Percentiles rank a stretch among this genome's conserved stretches.
Evolutionary conservation across 371 early-diverging fungal species (phyloP).

Genomic region (Zopfochytrium polystomum): DNA sequence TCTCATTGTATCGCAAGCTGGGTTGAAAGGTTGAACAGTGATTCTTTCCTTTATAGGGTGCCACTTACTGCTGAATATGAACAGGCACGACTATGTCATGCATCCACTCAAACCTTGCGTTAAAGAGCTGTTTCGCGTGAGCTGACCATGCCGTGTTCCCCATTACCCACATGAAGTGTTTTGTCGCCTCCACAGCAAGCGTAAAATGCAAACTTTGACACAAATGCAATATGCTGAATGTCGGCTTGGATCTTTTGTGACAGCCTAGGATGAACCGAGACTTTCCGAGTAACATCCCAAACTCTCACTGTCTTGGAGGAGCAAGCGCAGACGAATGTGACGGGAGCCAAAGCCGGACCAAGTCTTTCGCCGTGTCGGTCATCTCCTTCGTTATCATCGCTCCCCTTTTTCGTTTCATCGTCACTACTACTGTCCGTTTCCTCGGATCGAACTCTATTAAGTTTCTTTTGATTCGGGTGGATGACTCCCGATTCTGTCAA

Average conservation of each 20-base stretch:
- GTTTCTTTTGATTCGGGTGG: not conserved
- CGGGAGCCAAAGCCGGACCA: slow-evolving; percentile 7
- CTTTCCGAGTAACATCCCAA: slow-evolving; percentile 30
- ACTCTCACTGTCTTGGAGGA: slow-evolving; percentile 22
- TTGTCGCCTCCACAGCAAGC: slow-evolving; percentile 31
- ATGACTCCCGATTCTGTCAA: not conserved
- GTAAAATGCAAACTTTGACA: slow-evolving; percentile 28
- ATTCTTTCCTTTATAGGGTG: not conserved
- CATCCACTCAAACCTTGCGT: slow-evolving; percentile 29
- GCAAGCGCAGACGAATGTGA: slow-evolving; percentile 31
- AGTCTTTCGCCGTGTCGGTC: slow-evolving; percentile 6
- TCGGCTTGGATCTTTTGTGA: slow-evolving; percentile 13
- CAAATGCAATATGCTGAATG: slow-evolving; percentile 28
- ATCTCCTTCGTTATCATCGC: slow-evolving; percentile 11
- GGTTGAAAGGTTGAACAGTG: not conserved
- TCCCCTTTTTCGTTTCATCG: slow-evolving; percentile 4
- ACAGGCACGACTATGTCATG: slow-evolving; percentile 16
- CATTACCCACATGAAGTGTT: slow-evolving; percentile 22
- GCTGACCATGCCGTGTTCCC: not conserved
- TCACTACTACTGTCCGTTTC: not conserved
- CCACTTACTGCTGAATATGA: slow-evolving; percentile 32
- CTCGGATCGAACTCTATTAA: not conserved
- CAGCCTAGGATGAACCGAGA: slow-evolving; percentile 7
- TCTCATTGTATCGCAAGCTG: slow-evolving; percentile 14
- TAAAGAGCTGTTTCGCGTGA: slow-evolving; percentile 25